phyloP scores from a whole-genome alignment of 768 basidiomycete genomes.

The Lentinula aciculospora region DNA sequence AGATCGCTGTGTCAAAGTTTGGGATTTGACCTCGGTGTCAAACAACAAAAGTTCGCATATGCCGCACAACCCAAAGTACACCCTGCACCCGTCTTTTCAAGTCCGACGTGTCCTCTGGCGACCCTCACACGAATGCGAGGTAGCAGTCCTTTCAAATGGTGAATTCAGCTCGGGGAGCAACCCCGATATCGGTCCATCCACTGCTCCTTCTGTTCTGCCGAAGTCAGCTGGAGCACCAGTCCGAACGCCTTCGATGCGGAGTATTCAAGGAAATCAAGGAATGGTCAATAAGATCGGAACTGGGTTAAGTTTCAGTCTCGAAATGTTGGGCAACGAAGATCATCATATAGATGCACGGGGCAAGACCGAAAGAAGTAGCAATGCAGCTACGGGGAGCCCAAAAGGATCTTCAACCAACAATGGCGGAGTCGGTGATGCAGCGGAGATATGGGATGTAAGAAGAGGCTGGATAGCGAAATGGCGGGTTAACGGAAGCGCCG shows the following conservation, averaged over 20 bases:
- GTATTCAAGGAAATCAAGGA: neutral
- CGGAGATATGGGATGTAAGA: constrained; percentile 87
- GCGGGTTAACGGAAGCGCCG: constrained; percentile 57
- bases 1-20: constrained; percentile 73
- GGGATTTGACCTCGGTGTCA: constrained; percentile 9
- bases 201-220: constrained; percentile 12
- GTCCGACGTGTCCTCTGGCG: constrained; percentile 75
- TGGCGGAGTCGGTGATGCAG: constrained; percentile 40
- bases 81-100: constrained; percentile 68
- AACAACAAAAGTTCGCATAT: constrained; percentile 37
- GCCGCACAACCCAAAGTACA: constrained; percentile 60
- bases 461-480: constrained; percentile 81
- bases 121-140: constrained; percentile 68
- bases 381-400: neutral
- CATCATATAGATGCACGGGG: neutral
- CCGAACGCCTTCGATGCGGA: constrained; percentile 1
- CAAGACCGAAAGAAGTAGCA: neutral
- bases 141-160: constrained; percentile 66
- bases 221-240: constrained; percentile 16
- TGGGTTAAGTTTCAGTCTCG: neutral
- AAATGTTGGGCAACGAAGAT: neutral
- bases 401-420: constrained; percentile 10
- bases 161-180: constrained; percentile 41
- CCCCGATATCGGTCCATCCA: constrained; percentile 16
- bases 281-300: neutral